Base-by-base conservation (phyloP, 345 rosid genomes). In the Durio zibethinus region DNA sequence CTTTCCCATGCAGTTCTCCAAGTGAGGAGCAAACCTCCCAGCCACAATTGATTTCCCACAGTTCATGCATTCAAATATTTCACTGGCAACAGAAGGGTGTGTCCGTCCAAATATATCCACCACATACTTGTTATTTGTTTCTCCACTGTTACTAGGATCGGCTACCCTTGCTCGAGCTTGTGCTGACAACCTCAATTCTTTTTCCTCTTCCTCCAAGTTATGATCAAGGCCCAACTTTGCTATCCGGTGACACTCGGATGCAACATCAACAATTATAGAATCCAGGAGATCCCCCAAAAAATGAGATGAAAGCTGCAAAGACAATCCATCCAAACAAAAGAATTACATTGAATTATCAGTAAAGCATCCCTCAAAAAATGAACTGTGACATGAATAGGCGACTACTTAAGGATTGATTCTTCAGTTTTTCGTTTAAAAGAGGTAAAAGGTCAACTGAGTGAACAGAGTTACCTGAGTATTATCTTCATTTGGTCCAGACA, bases 1-100 rank as follows among this genome's bases (percentile, higher is more conserved):
- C 97, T 92, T 96, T 78, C 99, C 99, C 98, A 96, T 93, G 89
- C 99, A 96, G 86, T 90, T 96, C 74, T 92, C 98, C 80, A 93
- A 76, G 87, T 96, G 98, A 80, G 97, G 97, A 86, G 98, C 97
- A 81, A 94, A 93, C 74, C 94, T 90, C 79, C 98, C 98, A 10
- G 98, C 98, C 84, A 86, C 80, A 60, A 91, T 88, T 38, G 91
- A 87, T 70, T 96, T 83, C 54, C 97, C 90, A 81, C 99, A 96
- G 85, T 93, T 96, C 97, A 93, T 93, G 85, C 98, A 93, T 38
- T 92, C 92, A 61, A 96, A 91, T 74, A 96, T 77, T 83, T 96
- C 97, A 84, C 9, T 85, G 53, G 99, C 99, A 12, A 92, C 86
- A 45, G 92, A 31, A 20, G 98, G 99, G 84, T 92, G 97, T 2